phyloP scores from a whole-genome alignment of 2,329 filamentous ascomycete species.

The Sarocladium strictum region DNA sequence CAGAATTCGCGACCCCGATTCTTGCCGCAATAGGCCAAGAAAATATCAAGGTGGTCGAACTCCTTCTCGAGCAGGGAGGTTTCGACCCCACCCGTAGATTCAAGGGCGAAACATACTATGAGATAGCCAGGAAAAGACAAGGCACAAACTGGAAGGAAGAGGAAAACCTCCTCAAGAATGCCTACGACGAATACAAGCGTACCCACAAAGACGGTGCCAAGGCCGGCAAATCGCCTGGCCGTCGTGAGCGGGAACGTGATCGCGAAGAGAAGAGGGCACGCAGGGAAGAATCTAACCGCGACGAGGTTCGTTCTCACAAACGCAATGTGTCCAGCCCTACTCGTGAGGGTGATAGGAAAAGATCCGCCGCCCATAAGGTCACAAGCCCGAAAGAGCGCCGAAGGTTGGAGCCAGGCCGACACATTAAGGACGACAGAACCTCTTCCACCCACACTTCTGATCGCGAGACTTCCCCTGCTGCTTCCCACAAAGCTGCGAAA shows the following conservation, averaged over 20 bases:
- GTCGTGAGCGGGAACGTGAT: constrained; percentile 34
- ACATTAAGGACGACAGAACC: constrained; percentile 48
- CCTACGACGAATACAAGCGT: constrained; percentile 61
- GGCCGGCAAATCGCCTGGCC: constrained; percentile 40
- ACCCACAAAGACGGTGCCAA: constrained; percentile 42
- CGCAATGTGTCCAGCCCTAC: constrained; percentile 43
- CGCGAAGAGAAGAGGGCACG: constrained; percentile 36
- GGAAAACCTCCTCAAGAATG: constrained; percentile 69
- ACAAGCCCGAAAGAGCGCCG: constrained; percentile 42
- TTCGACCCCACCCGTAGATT: constrained; percentile 80
- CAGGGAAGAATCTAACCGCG: constrained; percentile 35
- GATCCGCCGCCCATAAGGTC: constrained; percentile 26
- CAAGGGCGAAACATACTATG: constrained; percentile 75
- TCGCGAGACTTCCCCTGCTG: constrained; percentile 44
- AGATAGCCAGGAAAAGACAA: constrained; percentile 75
- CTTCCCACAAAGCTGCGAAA: constrained; percentile 43
- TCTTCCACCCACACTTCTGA: constrained; percentile 44
- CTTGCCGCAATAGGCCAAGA: constrained; percentile 86
- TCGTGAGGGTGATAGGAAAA: constrained; percentile 42
- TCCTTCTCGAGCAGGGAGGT: constrained; percentile 67
- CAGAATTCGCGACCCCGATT: constrained; percentile 84
- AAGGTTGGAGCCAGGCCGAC: constrained; percentile 24
- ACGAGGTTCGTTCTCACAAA: constrained; percentile 38
- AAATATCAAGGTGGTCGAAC: constrained; percentile 76
- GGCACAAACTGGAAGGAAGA: constrained; percentile 91